phyloP scores from a whole-genome alignment of 805 yeast genomes.

The Candida chilensis region DNA sequence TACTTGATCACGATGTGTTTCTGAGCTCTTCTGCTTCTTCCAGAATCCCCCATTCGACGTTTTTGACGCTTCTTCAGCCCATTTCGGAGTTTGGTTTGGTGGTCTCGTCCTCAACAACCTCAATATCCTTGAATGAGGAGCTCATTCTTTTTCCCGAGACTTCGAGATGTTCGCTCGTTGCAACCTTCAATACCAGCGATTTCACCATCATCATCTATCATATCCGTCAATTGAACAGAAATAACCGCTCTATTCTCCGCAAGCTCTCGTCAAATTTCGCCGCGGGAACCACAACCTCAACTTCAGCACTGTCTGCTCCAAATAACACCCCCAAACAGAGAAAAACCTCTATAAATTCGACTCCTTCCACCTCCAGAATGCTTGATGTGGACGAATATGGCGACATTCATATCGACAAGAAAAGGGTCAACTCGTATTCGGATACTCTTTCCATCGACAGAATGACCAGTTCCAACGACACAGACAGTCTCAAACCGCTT shows the following conservation, averaged over 20 bases:
- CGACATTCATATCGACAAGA: slow-evolving; percentile 10
- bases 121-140: slow-evolving; percentile 49
- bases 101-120: slow-evolving; percentile 61
- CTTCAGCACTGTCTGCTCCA: slow-evolving; percentile 5
- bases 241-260: slow-evolving; percentile 1
- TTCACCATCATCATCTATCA: slow-evolving; percentile 44
- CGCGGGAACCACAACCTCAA: slow-evolving; percentile 2
- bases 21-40: slow-evolving; percentile 2
- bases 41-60: slow-evolving; percentile 16
- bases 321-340: slow-evolving; percentile 10
- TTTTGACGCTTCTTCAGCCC: slow-evolving; percentile 69
- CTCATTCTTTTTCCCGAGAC: slow-evolving; percentile 43
- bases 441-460: slow-evolving; percentile 32
- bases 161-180: slow-evolving; percentile 35
- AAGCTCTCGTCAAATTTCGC: background rate
- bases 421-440: slow-evolving; percentile 23
- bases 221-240: slow-evolving; percentile 29
- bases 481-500: slow-evolving; percentile 8
- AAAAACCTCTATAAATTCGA: slow-evolving; percentile 10
- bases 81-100: slow-evolving; percentile 64
- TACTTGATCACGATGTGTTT: slow-evolving; percentile 3
- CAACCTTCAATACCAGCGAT: slow-evolving; percentile 43
- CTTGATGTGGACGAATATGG: slow-evolving; percentile 15
- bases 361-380: slow-evolving; percentile 32
- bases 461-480: slow-evolving; percentile 27